Conservation (phyloP, 2,329 filamentous ascomycete genomes). For the Colletotrichum costaricense region DNA sequence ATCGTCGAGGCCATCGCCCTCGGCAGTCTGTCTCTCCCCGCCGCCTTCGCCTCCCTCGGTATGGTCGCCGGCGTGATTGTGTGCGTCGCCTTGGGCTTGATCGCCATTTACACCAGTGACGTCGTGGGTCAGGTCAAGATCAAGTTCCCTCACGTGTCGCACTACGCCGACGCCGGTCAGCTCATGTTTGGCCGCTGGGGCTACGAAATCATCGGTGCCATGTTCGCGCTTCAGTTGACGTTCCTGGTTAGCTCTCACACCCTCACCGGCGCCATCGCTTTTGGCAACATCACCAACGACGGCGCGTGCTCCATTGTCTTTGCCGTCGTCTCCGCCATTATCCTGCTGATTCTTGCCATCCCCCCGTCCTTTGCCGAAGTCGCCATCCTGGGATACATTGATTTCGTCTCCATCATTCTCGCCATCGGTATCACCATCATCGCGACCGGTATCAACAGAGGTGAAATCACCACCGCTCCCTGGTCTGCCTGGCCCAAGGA, state of each 20-base stretch:
- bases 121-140: conserved; percentile 58
- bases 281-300: conserved; percentile 72
- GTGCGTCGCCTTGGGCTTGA: conserved; percentile 45
- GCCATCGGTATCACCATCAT: conserved; percentile 77
- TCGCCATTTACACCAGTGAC: conserved; percentile 54
- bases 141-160: conserved; percentile 66
- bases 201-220: conserved; percentile 70
- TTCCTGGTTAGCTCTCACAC: conserved; percentile 80
- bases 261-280: conserved; percentile 76
- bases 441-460: conserved; percentile 63
- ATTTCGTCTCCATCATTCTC: conserved; percentile 71
- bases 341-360: conserved; percentile 58
- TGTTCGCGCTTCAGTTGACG: conserved; percentile 72
- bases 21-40: conserved; percentile 62
- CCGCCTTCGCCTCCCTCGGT: conserved; percentile 63
- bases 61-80: conserved; percentile 58
- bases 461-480: conserved; percentile 41
- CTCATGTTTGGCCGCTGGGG: conserved; percentile 70
- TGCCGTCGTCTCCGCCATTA: conserved; percentile 56
- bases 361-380: conserved; percentile 61
- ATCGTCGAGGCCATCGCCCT: conserved; percentile 69
- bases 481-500: conserved; percentile 61
- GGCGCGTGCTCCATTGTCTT: conserved; percentile 59
- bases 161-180: conserved; percentile 75
- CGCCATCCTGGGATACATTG: conserved; percentile 61